Percentiles rank a stretch among this genome's conserved stretches.
Evolutionary conservation across 1,284 basidiomycete species (phyloP).

Genomic region (Microbotryum silenes-acaulis): DNA sequence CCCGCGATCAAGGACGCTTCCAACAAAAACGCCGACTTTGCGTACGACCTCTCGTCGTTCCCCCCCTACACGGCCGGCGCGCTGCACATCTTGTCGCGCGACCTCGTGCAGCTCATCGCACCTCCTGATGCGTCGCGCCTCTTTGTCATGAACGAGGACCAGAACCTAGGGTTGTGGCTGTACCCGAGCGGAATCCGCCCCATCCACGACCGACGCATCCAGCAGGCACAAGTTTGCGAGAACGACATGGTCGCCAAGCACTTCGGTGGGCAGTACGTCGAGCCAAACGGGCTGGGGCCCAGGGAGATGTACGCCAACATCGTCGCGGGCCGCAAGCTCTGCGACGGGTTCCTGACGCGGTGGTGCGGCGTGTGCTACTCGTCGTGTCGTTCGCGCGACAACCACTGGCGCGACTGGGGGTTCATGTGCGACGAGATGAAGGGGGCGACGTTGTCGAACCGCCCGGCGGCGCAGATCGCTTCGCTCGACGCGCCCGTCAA

Average conservation of each 20-base stretch:
- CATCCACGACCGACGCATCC: constrained; percentile 30
- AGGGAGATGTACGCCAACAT: constrained; percentile 29
- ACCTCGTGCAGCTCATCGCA: constrained; percentile 26
- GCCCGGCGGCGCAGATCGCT: neutral
- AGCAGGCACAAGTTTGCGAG: constrained; percentile 28
- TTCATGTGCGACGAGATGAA: constrained; percentile 27
- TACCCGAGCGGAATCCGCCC: constrained; percentile 23
- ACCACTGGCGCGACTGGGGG: constrained; percentile 22
- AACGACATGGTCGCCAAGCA: constrained; percentile 32
- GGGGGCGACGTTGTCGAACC: constrained; percentile 23
- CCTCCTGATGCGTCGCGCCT: constrained; percentile 8
- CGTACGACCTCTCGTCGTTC: constrained; percentile 24
- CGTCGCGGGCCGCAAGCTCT: constrained; percentile 13
- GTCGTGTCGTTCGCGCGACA: constrained; percentile 18
- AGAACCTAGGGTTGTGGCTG: constrained; percentile 27
- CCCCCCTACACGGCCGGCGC: constrained; percentile 29
- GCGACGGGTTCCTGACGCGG: constrained; percentile 20
- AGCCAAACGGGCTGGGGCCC: constrained; percentile 13
- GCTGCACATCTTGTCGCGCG: constrained; percentile 26
- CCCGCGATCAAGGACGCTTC: constrained; percentile 26
- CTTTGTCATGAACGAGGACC: constrained; percentile 27
- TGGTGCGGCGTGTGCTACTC: constrained; percentile 31
- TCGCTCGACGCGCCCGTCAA: constrained; percentile 14
- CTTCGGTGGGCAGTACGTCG: constrained; percentile 20
- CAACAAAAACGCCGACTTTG: constrained; percentile 28